Evolutionary conservation across 2,329 filamentous ascomycete species (phyloP), one percentile per base, ranked within the genome.

Genomic region (Penicillium sp.): DNA sequence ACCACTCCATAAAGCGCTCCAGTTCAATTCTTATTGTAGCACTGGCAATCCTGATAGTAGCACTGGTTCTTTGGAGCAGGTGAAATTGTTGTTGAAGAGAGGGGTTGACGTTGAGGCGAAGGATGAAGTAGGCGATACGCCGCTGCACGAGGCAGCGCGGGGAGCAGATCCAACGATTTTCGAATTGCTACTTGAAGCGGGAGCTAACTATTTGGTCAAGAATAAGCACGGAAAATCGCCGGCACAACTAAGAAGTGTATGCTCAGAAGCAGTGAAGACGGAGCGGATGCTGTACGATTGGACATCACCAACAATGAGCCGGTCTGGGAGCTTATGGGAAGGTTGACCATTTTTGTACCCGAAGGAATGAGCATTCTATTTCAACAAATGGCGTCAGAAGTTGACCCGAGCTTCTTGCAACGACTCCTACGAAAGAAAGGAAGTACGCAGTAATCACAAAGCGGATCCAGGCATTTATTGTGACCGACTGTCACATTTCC

Each of bases 401-500:
- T 6, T 13, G 9, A 16, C 14, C 14, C 14, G 16, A 28, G 12
- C 27, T 14, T 18, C 27, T 31, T 33, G 35, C 19, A 40, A 27
- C 27, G 19, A 9, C n/a, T 16, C 18, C 18, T 3, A 36, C 4
- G 8, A 22, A 36, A 16, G 3, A 22, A 22, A 29, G n/a, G n/a
- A n/a, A n/a, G n/a, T n/a, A n/a, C n/a, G n/a, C n/a, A n/a, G 13
- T 33, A 25, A 35, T 47, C 44, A 47, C 29, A 35, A 50, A 50
- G 36, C 22, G 16, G 25, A 46, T 50, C 11, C 36, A 36, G 40
- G 37, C 47, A 46, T 38, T 46, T 36, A 40, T 50, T 50, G 47
- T 46, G 41, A 40, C 47, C 41, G 41, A 50, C 41, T 50, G 40
- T 40, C 40, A 50, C 47, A 50, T 46, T 46, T 19, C 47, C 47